phyloP scores from a whole-genome alignment of 1,284 basidiomycete species.

The Sporisorium graminicola region DNA sequence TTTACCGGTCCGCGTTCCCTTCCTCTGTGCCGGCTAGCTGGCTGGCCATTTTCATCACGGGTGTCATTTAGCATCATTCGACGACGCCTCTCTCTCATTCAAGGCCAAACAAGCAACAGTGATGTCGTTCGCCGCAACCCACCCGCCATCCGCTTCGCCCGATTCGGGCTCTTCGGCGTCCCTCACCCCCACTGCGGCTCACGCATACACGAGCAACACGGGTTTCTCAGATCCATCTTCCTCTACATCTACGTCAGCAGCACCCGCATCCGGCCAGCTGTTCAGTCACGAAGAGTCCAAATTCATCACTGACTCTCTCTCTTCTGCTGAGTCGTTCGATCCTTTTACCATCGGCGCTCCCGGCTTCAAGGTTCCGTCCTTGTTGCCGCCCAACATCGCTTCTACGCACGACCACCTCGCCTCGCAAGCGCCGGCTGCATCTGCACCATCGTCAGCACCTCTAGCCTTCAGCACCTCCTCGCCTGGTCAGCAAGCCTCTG shows the following conservation, averaged over 20 bases:
- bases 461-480: slow-evolving; percentile 16
- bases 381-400: slow-evolving; percentile 53
- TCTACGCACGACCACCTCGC: slow-evolving; percentile 31
- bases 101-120: background rate
- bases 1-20: background rate
- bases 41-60: background rate
- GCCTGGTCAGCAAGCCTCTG: slow-evolving; percentile 3
- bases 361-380: slow-evolving; percentile 60
- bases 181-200: slow-evolving; percentile 39
- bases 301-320: slow-evolving; percentile 60
- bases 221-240: slow-evolving; percentile 31
- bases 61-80: background rate
- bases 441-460: slow-evolving; percentile 17
- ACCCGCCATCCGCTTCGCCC: slow-evolving; percentile 40
- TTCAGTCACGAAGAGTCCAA: slow-evolving; percentile 60
- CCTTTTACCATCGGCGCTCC: slow-evolving; percentile 62
- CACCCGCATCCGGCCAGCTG: slow-evolving; percentile 35
- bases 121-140: slow-evolving; percentile 46
- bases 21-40: background rate
- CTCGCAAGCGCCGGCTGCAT: slow-evolving; percentile 2
- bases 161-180: slow-evolving; percentile 49
- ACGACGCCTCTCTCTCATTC: no score
- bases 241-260: slow-evolving; percentile 5
- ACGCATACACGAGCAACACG: slow-evolving; percentile 25
- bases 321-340: slow-evolving; percentile 57